These are phyloP conservation scores for Trametes maxima DNA, from an alignment of 768 basidiomycete genomes.

Conservation along the genomic window DNA sequence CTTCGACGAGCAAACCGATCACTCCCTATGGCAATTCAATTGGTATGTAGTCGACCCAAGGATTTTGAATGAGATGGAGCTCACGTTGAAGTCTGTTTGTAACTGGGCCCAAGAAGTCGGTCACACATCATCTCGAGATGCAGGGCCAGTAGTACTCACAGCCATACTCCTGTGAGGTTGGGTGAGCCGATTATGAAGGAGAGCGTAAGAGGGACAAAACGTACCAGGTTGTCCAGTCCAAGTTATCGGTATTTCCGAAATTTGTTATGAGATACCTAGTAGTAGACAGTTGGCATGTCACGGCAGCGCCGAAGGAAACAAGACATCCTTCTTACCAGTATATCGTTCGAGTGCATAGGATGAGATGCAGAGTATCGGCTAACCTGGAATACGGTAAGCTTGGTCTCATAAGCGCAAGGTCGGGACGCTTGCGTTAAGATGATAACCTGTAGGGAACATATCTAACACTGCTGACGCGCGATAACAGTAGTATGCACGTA, in stretches of 20 bases:
- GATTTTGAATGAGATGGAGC: slow-evolving; percentile 11
- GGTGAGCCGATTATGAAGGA: neutral
- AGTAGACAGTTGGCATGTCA: neutral
- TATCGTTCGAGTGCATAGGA: slow-evolving; percentile 46
- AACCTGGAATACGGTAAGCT: slow-evolving; percentile 29
- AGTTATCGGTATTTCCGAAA: slow-evolving; percentile 41
- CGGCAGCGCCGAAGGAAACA: neutral
- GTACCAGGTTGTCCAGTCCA: slow-evolving; percentile 45
- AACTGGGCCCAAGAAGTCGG: slow-evolving; percentile 33
- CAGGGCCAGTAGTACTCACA: slow-evolving; percentile 14
- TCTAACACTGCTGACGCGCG: neutral
- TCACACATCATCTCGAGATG: neutral
- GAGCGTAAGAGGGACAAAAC: slow-evolving; percentile 8
- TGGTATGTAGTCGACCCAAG: neutral
- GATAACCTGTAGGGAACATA: slow-evolving; percentile 4
- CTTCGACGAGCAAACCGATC: slow-evolving; percentile 52
- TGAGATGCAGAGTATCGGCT: slow-evolving; percentile 48
- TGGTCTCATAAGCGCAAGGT: neutral
- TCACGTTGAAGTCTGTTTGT: slow-evolving; percentile 54
- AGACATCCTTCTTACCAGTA: slow-evolving; percentile 42
- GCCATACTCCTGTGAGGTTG: slow-evolving; percentile 20
- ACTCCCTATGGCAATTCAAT: slow-evolving; percentile 38
- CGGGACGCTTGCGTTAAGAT: slow-evolving; percentile 7
- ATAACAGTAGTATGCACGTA: slow-evolving; percentile 21
- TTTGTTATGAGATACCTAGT: slow-evolving; percentile 54